Conservation (phyloP, 2,329 filamentous ascomycete genomes). For the Ceratocystis colombiana region DNA sequence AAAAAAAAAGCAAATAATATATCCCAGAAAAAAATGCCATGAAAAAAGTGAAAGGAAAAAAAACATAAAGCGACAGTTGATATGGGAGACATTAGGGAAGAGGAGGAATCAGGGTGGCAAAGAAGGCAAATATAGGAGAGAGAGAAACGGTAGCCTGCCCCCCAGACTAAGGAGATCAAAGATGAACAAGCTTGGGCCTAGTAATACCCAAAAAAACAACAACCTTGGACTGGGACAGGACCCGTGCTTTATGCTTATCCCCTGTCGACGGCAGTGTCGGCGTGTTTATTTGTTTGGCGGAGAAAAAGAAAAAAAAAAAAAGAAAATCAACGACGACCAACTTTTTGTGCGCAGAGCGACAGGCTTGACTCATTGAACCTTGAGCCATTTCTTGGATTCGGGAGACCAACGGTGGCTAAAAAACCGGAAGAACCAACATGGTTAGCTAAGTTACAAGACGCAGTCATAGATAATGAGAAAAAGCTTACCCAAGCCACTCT, state of each 20-base stretch:
- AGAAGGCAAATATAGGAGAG: neutral
- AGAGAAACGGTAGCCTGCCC: neutral
- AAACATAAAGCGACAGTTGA: neutral
- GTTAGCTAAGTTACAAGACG: constrained; percentile 11
- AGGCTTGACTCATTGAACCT: constrained; percentile 30
- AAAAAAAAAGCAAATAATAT: constrained; percentile 6
- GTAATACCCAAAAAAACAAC: neutral
- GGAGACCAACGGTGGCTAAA: constrained; percentile 51
- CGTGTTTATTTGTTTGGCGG: neutral
- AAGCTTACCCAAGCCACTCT: constrained; percentile 50
- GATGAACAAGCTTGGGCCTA: neutral
- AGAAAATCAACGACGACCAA: neutral
- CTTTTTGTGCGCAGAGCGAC: neutral
- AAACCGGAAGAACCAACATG: constrained; percentile 1
- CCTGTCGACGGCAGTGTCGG: neutral
- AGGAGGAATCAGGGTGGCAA: neutral
- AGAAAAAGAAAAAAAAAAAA: neutral
- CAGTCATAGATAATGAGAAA: constrained; percentile 9
- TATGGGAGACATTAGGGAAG: neutral
- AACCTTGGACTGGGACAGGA: neutral
- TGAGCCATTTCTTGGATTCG: constrained; percentile 50
- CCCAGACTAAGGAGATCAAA: neutral
- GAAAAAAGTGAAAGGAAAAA: neutral
- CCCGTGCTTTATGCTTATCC: neutral
- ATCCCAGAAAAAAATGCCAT: constrained; percentile 13